Evolutionary conservation across 108 stramenopile genomes (phyloP).

Genomic region (Stephanodiscus minutulus): DNA sequence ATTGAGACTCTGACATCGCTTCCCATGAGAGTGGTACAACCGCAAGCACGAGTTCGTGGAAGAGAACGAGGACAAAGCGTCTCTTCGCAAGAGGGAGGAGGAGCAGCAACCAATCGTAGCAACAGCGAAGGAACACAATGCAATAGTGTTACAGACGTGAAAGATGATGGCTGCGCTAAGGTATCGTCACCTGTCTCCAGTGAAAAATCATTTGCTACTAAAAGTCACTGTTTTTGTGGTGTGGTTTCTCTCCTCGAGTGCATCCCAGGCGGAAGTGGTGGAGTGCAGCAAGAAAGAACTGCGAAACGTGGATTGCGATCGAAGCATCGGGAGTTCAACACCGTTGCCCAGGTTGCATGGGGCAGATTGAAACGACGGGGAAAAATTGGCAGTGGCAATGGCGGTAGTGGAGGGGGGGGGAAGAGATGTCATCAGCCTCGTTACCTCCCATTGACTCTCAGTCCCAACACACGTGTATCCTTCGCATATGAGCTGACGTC

Average conservation of each 20-base stretch:
- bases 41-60: conserved; percentile 9
- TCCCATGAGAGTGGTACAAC: conserved; percentile 14
- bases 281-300: conserved; percentile 34
- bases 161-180: not conserved
- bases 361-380: conserved; percentile 22
- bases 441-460: conserved; percentile 62
- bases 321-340: conserved; percentile 64
- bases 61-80: conserved; percentile 31
- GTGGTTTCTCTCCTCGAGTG: conserved; percentile 73
- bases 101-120: not conserved
- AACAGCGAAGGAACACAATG: not conserved
- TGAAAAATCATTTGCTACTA: not conserved
- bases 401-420: conserved; percentile 2
- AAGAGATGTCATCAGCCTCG: conserved; percentile 63
- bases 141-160: not conserved
- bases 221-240: conserved; percentile 53
- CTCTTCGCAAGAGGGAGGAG: conserved; percentile 22
- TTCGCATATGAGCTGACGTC: conserved; percentile 83
- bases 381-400: conserved; percentile 2
- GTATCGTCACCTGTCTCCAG: not conserved
- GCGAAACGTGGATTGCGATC: conserved; percentile 44
- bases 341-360: conserved; percentile 45
- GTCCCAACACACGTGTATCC: conserved; percentile 65
- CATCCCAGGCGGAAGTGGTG: conserved; percentile 26
- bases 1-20: conserved; percentile 52